Percentiles rank a stretch among this genome's conserved stretches.
These are phyloP conservation scores for Podaxis sp. DNA, from an alignment of 768 basidiomycete genomes.

Conservation along the genomic window DNA sequence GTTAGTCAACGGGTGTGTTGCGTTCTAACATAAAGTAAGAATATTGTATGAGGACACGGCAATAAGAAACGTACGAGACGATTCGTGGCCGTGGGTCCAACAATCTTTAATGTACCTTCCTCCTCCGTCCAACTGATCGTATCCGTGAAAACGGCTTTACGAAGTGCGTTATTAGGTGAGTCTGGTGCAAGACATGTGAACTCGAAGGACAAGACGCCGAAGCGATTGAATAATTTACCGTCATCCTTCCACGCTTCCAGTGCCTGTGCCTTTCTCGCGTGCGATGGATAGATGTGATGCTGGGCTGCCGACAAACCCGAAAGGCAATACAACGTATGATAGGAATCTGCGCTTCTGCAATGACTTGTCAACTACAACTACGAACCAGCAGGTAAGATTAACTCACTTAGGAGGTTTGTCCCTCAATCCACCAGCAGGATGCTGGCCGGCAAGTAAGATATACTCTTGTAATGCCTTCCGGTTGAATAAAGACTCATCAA, in stretches of 20 bases:
- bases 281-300: constrained; percentile 63
- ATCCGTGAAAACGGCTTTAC: constrained; percentile 23
- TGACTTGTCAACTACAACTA: not conserved
- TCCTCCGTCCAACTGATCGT: constrained; percentile 34
- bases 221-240: constrained; percentile 5
- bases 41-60: not conserved
- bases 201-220: not conserved
- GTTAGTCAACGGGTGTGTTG: constrained; percentile 36
- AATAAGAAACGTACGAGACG: constrained; percentile 24
- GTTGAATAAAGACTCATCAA: constrained; percentile 55
- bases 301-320: constrained; percentile 89
- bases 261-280: constrained; percentile 21
- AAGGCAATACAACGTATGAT: constrained; percentile 93
- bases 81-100: constrained; percentile 22
- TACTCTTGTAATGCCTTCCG: constrained; percentile 82
- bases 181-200: constrained; percentile 12
- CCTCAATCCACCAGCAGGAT: constrained; percentile 80
- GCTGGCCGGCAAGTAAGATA: constrained; percentile 83
- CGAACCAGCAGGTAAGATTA: not conserved
- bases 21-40: constrained; percentile 23
- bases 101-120: constrained; percentile 21
- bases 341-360: constrained; percentile 80
- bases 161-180: constrained; percentile 20
- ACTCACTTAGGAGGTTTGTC: constrained; percentile 95
- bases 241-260: constrained; percentile 22